These are phyloP conservation scores for Kazachstania sp. DNA, from an alignment of 1,139 yeast genomes.

Conservation along the genomic window DNA sequence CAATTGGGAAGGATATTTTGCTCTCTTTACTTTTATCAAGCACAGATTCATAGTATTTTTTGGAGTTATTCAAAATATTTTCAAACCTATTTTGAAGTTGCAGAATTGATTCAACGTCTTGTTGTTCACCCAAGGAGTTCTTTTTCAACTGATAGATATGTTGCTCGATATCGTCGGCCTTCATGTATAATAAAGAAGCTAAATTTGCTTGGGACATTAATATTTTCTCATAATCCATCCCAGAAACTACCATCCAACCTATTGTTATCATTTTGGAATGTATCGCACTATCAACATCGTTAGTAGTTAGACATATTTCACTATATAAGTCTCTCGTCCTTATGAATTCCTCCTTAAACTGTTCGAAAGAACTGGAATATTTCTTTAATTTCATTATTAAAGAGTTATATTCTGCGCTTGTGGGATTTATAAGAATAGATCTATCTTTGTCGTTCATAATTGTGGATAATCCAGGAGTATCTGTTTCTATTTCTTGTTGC, in stretches of 20 bases:
- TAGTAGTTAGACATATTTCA: slow-evolving; percentile 53
- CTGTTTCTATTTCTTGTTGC: slow-evolving; percentile 44
- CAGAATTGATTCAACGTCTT: slow-evolving; percentile 2
- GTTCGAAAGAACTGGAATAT: slow-evolving; percentile 44
- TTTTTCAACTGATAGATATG: slow-evolving; percentile 38
- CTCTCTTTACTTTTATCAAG: slow-evolving; percentile 20
- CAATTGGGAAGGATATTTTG: not conserved
- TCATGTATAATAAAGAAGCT: slow-evolving; percentile 61
- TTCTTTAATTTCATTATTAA: slow-evolving; percentile 1
- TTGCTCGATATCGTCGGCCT: slow-evolving; percentile 55
- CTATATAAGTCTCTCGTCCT: slow-evolving; percentile 61
- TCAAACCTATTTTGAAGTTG: slow-evolving; percentile 29
- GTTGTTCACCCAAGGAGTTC: slow-evolving; percentile 34
- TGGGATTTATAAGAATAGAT: not conserved
- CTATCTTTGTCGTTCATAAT: not conserved
- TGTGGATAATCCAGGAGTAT: slow-evolving; percentile 9
- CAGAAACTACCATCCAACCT: slow-evolving; percentile 66
- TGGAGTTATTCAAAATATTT: slow-evolving; percentile 37
- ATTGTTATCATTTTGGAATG: slow-evolving; percentile 56
- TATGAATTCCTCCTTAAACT: slow-evolving; percentile 65
- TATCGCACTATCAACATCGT: slow-evolving; percentile 55
- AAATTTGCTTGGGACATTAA: slow-evolving; percentile 60
- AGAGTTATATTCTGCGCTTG: not conserved
- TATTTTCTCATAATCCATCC: slow-evolving; percentile 53
- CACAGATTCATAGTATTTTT: slow-evolving; percentile 45